Evolutionary conservation across 768 basidiomycete species (phyloP), one percentile per base, ranked within the genome.

Genomic region (Baorangia bicolor): DNA sequence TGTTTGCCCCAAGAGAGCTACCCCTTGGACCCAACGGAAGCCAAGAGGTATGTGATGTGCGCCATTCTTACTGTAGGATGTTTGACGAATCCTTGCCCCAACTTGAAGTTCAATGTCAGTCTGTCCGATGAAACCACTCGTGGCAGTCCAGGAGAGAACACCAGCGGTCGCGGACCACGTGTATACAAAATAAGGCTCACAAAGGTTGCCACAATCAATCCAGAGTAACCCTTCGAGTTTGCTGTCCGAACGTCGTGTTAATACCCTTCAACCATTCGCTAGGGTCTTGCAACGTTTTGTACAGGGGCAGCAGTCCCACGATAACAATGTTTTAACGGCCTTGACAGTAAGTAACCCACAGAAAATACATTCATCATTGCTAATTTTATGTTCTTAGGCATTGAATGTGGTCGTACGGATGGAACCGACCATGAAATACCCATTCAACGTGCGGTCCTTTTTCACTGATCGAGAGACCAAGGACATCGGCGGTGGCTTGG

Each of bases 371-470:
- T 45, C 41, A 18, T 23, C n/a, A 25, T 46, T 33, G 30, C 46
- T 60, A 30, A 43, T 18, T 39, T 18, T 28, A 30, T 38, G 11
- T 55, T 51, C 38, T 27, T 48, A 90, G 88, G 86, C 87, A 0
- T 66, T 87, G 45, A 92, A 92, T 56, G 85, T 91, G 4, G 85
- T 85, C 12, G 78, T 92, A 16, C 81, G 90, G 0, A 88, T 88
- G 86, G 81, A 82, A 51, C 90, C 90, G 0, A 86, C 81, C 2
- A 67, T 82, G 65, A 77, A 78, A 20, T 83, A 85, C 53, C 88
- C 90, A 0, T 89, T 85, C 76, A 87, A 90, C 49, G 80, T 84
- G 8, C 80, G 90, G 0, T 89, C 87, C 0, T 91, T 92, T 71
- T 92, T 86, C 67, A 87, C 86, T 0, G 70, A 80, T 23, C 66